phyloP scores from a whole-genome alignment of 169 alveolate species.

The Pseudocohnilembus persalinus region DNA sequence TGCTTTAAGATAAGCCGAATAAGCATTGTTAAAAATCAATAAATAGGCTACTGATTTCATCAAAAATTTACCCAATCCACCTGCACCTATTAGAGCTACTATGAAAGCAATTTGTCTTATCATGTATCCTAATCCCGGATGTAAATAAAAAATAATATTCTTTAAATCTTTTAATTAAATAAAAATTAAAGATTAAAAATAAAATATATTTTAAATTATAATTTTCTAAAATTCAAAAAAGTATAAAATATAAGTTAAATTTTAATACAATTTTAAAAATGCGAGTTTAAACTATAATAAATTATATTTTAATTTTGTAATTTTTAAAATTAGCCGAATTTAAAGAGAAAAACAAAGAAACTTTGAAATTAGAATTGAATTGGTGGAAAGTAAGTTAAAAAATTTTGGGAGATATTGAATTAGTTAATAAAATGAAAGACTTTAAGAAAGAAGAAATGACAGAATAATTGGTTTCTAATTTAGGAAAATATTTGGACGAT shows the following conservation, averaged over 20 bases:
- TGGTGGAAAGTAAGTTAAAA: conserved; percentile 88
- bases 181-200: no score
- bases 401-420: conserved; percentile 68
- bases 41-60: conserved; percentile 71
- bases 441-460: conserved; percentile 78
- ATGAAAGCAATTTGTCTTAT: conserved; percentile 67
- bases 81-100: conserved; percentile 42
- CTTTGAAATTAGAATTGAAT: conserved; percentile 69
- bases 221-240: no score
- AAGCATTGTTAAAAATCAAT: conserved; percentile 71
- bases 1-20: conserved; percentile 68
- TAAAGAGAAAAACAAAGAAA: conserved; percentile 57
- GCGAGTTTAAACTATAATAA: no score
- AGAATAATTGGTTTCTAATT: conserved; percentile 68
- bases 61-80: conserved; percentile 74
- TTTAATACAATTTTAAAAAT: no score
- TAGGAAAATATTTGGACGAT: conserved; percentile 70
- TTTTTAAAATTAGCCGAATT: neutral
- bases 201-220: no score
- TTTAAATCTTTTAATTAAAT: no score
- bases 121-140: conserved; percentile 47
- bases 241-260: no score
- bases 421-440: conserved; percentile 55
- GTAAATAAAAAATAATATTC: neutral
- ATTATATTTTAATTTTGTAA: no score